phyloP scores from a whole-genome alignment of 192 early-diverging fungal species.

The Coemansia sp. region DNA sequence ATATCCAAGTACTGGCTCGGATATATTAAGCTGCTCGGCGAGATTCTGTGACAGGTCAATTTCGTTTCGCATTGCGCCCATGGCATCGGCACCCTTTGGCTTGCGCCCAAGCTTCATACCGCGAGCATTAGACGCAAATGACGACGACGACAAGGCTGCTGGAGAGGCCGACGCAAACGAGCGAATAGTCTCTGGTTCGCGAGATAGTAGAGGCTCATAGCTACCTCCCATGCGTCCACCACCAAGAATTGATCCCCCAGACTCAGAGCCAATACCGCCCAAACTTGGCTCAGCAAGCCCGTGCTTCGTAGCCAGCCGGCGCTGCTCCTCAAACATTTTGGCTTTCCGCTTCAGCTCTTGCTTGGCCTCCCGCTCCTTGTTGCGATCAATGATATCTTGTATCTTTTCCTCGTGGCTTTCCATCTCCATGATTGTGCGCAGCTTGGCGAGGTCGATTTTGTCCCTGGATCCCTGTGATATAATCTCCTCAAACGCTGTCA shows the following conservation, averaged over 20 bases:
- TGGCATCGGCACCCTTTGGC: constrained; percentile 73
- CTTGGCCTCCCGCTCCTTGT: constrained; percentile 97
- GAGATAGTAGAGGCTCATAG: constrained; percentile 49
- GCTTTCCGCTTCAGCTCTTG: constrained; percentile 93
- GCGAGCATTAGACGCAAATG: constrained; percentile 59
- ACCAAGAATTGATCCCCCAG: constrained; percentile 59
- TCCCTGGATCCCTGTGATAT: constrained; percentile 90
- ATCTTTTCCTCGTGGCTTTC: constrained; percentile 98
- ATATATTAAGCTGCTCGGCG: constrained; percentile 28
- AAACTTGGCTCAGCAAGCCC: constrained; percentile 40
- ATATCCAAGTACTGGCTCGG: constrained; percentile 11
- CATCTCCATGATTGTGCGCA: constrained; percentile 96
- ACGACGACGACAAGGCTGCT: constrained; percentile 19
- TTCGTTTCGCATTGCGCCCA: constrained; percentile 85
- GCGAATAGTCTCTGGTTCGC: constrained; percentile 41
- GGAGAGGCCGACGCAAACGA: constrained; percentile 30
- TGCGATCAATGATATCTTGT: constrained; percentile 91
- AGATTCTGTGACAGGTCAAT: constrained; percentile 67
- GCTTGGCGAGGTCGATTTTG: constrained; percentile 86
- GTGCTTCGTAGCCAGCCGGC: constrained; percentile 72
- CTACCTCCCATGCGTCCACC: constrained; percentile 57
- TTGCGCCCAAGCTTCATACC: constrained; percentile 98
- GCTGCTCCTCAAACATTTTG: constrained; percentile 88
- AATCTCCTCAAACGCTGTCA: constrained; percentile 96
- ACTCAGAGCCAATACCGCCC: constrained; percentile 60